Conservation (phyloP, 73 alveolate genomes). For the Blepharisma stoltei region DNA sequence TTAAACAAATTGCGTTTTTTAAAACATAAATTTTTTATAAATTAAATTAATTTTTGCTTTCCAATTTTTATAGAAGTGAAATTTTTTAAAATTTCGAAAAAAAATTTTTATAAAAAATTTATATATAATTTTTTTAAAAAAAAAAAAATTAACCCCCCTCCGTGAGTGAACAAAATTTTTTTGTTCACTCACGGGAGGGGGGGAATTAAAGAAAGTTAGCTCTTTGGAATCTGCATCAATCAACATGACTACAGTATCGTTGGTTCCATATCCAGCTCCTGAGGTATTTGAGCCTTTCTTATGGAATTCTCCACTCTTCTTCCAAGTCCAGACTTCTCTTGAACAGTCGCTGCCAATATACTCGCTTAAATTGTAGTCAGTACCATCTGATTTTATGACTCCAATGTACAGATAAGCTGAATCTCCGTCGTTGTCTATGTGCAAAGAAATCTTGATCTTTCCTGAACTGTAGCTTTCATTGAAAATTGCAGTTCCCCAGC, state of each 20-base stretch:
- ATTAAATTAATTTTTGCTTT: no score
- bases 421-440: constrained; percentile 31
- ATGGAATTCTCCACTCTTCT: constrained; percentile 18
- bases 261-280: not conserved
- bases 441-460: not conserved
- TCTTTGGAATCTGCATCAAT: constrained; percentile 16
- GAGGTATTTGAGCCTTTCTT: constrained; percentile 20
- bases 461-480: constrained; percentile 26
- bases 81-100: no score
- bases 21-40: no score
- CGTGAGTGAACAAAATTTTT: no score
- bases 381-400: not conserved
- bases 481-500: constrained; percentile 34
- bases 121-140: no score
- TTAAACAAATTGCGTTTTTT: no score
- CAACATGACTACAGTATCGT: not conserved
- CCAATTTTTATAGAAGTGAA: no score
- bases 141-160: no score
- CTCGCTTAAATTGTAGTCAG: not conserved
- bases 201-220: not conserved
- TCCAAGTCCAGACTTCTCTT: constrained; percentile 30
- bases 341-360: not conserved
- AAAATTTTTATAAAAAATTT: no score
- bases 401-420: constrained; percentile 24
- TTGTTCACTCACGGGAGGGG: no score